Evolutionary conservation across 179 eudicot species (phyloP), one percentile per base, ranked within the genome.

Genomic region (Kewa caespitosa): DNA sequence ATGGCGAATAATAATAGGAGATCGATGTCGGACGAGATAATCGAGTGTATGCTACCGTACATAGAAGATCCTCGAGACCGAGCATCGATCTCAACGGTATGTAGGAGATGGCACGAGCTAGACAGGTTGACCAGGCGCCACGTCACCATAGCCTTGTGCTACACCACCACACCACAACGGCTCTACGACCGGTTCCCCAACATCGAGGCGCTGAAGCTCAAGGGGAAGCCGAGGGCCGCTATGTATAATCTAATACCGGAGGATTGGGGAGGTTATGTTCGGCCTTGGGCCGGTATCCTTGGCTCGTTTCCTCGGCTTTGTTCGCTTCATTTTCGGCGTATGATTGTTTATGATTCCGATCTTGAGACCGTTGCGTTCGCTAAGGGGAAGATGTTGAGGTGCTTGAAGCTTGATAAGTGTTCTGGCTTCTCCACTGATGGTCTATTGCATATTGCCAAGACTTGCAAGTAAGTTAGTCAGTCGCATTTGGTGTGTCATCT

Each of bases 211-310:
- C 52, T 95, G 79, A 89, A 78, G 73, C 78, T 95, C 2, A 95
- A 95, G 83, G 99, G 93, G 23, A 95, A 93, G 80, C 99, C 99
- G 1, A 79, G 99, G 66, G 97, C 99, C 5, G 91, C 99, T 7
- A 95, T 91, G 99, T 95, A 87, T 20, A 90, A 92, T 60, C 70
- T 95, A 71, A 93, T 95, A 4, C 97, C 98, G 0, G 98, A 91
- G 43, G 91, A 94, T 79, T 94, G 98, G 98, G 98, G 98, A 5
- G 98, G 98, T 22, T 91, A 89, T 43, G 94, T 80, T n/a, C 70
- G 85, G 5, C 93, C 97, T 2, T 95, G 99, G 99, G 78, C 87
- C 34, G 78, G 85, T 52, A 61, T 86, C 1, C 43, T 85, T 7
- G 79, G 32, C 31, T 60, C 81, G 9, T 93, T 95, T 81, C 43